These are phyloP conservation scores for Leucosporidium yakuticum DNA, from an alignment of 768 basidiomycete genomes.

Conservation along the genomic window DNA sequence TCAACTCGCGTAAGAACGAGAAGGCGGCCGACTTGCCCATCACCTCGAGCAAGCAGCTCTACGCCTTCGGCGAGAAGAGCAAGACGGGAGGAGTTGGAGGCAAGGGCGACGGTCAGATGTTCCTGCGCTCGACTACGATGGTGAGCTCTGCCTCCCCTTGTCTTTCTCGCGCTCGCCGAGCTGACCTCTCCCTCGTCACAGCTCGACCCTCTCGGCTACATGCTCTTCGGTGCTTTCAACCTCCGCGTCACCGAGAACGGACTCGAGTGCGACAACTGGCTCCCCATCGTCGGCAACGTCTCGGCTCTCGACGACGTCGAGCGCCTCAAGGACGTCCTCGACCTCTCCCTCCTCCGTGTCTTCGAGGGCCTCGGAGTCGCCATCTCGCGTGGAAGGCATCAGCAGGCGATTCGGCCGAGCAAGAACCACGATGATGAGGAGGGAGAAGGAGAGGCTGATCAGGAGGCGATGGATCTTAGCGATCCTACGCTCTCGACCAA, in stretches of 20 bases:
- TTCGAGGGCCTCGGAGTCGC: conserved; percentile 65
- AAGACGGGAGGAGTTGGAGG: conserved; percentile 50
- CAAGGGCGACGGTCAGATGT: conserved; percentile 50
- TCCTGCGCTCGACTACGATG: conserved; percentile 62
- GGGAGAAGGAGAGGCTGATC: conserved; percentile 31
- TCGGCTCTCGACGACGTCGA: conserved; percentile 76
- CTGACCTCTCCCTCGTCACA: conserved; percentile 41
- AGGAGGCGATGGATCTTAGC: conserved; percentile 25
- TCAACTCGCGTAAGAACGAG: conserved; percentile 64
- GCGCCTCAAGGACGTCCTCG: conserved; percentile 69
- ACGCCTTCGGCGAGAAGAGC: conserved; percentile 77
- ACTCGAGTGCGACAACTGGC: conserved; percentile 82
- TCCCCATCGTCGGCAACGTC: conserved; percentile 70
- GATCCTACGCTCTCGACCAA: conserved; percentile 26
- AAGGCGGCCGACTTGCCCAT: conserved; percentile 39
- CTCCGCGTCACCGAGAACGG: conserved; percentile 64
- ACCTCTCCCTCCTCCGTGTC: conserved; percentile 77
- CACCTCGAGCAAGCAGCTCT: conserved; percentile 62
- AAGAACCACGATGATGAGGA: conserved; percentile 28
- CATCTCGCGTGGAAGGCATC: conserved; percentile 10
- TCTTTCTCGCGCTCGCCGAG: too few relatives aligned
- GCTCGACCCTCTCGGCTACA: conserved; percentile 79
- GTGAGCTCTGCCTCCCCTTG: neutral
- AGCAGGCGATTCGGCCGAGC: neutral
- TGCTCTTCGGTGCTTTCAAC: conserved; percentile 82